phyloP scores from a whole-genome alignment of 2,329 filamentous ascomycete genomes.

The Pseudocercospora fuligena region DNA sequence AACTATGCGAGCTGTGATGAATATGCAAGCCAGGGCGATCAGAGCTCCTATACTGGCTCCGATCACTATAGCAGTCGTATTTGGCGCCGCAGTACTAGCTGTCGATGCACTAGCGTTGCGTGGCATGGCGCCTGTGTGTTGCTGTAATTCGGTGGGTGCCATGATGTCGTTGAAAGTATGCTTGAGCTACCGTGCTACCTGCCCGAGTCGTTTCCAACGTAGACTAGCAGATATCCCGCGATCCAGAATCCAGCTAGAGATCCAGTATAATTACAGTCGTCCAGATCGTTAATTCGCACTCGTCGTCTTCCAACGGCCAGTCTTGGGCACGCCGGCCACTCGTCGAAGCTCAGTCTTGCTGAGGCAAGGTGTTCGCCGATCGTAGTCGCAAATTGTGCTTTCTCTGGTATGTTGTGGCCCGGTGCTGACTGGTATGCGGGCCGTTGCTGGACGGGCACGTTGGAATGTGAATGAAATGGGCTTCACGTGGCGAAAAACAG shows the following conservation, averaged over 20 bases:
- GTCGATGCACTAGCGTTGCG: conserved; percentile 10
- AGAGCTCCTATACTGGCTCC: conserved; percentile 37
- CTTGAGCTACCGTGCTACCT: background rate
- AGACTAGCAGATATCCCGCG: background rate
- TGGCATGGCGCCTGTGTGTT: conserved; percentile 6
- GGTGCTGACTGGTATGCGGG: conserved; percentile 36
- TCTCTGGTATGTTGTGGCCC: conserved; percentile 36
- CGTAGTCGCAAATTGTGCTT: conserved; percentile 5
- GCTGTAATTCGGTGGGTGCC: conserved; percentile 3
- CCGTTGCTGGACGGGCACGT: conserved; percentile 42
- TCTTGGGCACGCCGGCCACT: conserved; percentile 1
- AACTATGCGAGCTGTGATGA: conserved; percentile 32
- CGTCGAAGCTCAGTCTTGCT: conserved; percentile 4
- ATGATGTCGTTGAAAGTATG: conserved; percentile 6
- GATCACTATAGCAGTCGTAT: conserved; percentile 31
- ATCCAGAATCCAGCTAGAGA: background rate
- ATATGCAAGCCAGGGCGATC: conserved; percentile 33
- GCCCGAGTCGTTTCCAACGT: background rate
- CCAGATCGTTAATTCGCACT: background rate
- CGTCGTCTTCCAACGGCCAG: background rate
- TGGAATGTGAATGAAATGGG: conserved; percentile 42
- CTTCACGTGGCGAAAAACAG: conserved; percentile 15
- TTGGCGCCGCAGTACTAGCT: conserved; percentile 17
- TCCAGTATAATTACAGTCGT: background rate
- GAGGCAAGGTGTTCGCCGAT: conserved; percentile 17